These are phyloP conservation scores for Cnidoscolus chayamansa DNA, from an alignment of 441 rosid species.

Conservation along the genomic window DNA sequence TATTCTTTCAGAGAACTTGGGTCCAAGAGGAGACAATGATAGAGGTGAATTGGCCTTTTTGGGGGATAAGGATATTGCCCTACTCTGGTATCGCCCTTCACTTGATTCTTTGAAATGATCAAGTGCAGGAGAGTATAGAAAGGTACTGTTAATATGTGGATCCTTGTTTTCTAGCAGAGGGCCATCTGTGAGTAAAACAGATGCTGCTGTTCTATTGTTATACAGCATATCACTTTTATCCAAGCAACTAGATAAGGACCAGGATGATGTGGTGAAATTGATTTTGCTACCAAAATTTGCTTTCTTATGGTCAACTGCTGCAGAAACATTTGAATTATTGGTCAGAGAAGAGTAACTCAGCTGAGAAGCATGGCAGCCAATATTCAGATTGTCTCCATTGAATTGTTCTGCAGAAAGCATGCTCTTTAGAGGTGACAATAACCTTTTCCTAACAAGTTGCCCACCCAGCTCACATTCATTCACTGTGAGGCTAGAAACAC, in stretches of 20 bases:
- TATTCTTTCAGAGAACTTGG: slow-evolving; percentile 56
- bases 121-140: slow-evolving; percentile 36
- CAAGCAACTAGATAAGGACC: slow-evolving; percentile 48
- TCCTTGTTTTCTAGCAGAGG: slow-evolving; percentile 55
- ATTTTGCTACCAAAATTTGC: slow-evolving; percentile 51
- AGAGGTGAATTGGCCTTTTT: slow-evolving; percentile 42
- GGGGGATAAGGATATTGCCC: slow-evolving; percentile 45
- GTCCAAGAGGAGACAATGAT: slow-evolving; percentile 87
- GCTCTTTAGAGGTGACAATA: slow-evolving; percentile 64
- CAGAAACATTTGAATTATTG: slow-evolving; percentile 30
- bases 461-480: slow-evolving; percentile 51
- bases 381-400: slow-evolving; percentile 55
- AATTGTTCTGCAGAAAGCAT: slow-evolving; percentile 56
- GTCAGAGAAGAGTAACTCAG: slow-evolving; percentile 31
- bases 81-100: slow-evolving; percentile 38
- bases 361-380: slow-evolving; percentile 44
- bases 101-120: slow-evolving; percentile 37
- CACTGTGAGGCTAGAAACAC: slow-evolving; percentile 25
- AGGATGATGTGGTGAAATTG: slow-evolving; percentile 34
- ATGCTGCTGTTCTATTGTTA: slow-evolving; percentile 35
- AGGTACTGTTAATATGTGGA: slow-evolving; percentile 24
- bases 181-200: slow-evolving; percentile 66
- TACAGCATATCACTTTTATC: slow-evolving; percentile 36
- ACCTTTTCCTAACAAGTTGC: slow-evolving; percentile 65
- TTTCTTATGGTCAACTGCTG: slow-evolving; percentile 54